phyloP scores from a whole-genome alignment of 73 alveolate species.

The Paramecium biaurelia region DNA sequence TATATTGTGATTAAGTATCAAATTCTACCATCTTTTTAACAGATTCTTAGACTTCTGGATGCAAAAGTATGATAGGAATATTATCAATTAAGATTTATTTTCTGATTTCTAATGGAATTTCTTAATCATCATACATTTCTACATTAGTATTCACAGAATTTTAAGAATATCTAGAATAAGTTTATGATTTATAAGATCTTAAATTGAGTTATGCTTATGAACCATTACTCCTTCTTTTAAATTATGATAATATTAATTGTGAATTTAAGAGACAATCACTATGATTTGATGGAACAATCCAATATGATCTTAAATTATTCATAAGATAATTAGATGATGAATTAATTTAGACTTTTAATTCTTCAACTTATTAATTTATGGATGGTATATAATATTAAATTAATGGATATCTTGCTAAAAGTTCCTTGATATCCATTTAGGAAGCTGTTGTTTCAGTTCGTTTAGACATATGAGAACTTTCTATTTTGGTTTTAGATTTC shows the following conservation, averaged over 20 bases:
- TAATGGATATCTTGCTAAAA: background rate
- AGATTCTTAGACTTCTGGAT: slow-evolving; percentile 25
- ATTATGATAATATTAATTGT: background rate
- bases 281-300: background rate
- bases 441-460: background rate
- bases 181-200: slow-evolving; percentile 16
- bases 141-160: background rate
- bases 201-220: background rate
- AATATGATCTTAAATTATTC: background rate
- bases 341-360: background rate
- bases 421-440: background rate
- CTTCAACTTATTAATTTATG: background rate
- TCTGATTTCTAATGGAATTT: background rate
- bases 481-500: background rate
- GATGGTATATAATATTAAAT: slow-evolving; percentile 15
- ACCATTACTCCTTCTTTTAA: background rate
- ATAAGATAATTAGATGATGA: background rate
- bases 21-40: background rate
- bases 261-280: background rate
- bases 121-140: background rate
- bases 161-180: background rate
- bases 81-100: background rate
- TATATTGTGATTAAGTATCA: background rate
- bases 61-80: background rate
- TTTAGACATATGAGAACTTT: background rate